These are phyloP conservation scores for Komagataea norvegica DNA, from an alignment of 1,139 yeast species.

Conservation along the genomic window DNA sequence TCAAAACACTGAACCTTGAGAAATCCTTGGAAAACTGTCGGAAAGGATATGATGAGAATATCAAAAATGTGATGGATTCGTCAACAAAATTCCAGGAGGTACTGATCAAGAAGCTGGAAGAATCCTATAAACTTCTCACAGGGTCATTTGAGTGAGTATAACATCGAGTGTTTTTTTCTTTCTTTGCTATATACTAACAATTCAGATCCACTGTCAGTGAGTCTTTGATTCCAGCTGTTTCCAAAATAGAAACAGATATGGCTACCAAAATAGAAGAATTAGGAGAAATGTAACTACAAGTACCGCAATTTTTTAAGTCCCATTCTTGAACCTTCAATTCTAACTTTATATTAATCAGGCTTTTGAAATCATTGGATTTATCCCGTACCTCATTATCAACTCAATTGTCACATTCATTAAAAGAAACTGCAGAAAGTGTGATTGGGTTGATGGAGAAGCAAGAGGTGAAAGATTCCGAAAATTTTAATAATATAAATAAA, in stretches of 20 bases:
- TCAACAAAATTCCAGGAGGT: constrained; percentile 3
- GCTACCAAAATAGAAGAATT: constrained; percentile 2
- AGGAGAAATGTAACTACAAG: constrained; percentile 3
- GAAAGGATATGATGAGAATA: constrained; percentile 18
- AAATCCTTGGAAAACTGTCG: constrained; percentile 16
- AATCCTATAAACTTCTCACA: not conserved
- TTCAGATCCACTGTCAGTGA: not conserved
- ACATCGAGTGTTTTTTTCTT: no score
- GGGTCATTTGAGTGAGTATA: not conserved
- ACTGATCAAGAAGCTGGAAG: constrained; percentile 7
- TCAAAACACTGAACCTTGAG: constrained; percentile 21
- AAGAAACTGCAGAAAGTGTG: not conserved
- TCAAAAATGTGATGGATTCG: constrained; percentile 6
- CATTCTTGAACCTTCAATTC: constrained; percentile 1
- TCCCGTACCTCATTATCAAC: not conserved
- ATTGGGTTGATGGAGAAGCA: not conserved
- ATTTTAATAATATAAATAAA: not conserved
- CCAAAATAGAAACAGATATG: not conserved
- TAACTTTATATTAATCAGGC: constrained; percentile 7
- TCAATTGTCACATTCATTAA: not conserved
- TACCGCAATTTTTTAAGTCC: constrained; percentile 3
- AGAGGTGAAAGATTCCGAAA: not conserved
- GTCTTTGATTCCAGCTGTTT: not conserved
- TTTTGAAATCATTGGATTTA: constrained; percentile 1
- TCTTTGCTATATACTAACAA: not conserved